Percentiles rank a stretch among this genome's conserved stretches.
These are phyloP conservation scores for Mangifera indica DNA, from an alignment of 345 rosid genomes.

Conservation along the genomic window DNA sequence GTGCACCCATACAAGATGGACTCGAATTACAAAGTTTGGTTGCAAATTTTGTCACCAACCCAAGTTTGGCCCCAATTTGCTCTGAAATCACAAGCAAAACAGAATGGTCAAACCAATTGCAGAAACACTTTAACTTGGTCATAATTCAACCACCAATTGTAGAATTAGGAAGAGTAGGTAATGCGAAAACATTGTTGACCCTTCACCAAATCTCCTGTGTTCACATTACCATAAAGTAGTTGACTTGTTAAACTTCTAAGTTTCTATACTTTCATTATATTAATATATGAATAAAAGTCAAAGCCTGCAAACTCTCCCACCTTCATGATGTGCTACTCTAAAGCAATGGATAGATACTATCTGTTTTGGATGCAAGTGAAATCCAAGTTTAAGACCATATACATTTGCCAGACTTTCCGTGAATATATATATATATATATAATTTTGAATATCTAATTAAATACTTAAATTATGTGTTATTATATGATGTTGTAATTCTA, in stretches of 20 bases:
- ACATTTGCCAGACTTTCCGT: too few species aligned
- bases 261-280: background rate
- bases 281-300: background rate
- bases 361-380: too few species aligned
- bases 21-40: background rate
- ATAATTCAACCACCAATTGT: background rate
- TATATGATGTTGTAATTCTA: too few species aligned
- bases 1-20: background rate
- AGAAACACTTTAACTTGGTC: background rate
- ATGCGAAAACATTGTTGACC: background rate
- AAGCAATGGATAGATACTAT: too few species aligned
- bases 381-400: too few species aligned
- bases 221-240: background rate
- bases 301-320: background rate
- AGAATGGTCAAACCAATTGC: constrained; percentile 8
- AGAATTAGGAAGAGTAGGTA: background rate
- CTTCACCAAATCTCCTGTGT: constrained; percentile 4
- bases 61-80: background rate
- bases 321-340: background rate
- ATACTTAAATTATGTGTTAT: too few species aligned
- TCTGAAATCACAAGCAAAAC: background rate
- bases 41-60: background rate
- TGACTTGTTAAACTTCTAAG: constrained; percentile 6
- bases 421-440: too few species aligned
- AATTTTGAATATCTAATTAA: too few species aligned